Evolutionary conservation across 371 early-diverging fungal genomes (phyloP), one percentile per base, ranked within the genome.

Genomic region (Rozella allomycis): DNA sequence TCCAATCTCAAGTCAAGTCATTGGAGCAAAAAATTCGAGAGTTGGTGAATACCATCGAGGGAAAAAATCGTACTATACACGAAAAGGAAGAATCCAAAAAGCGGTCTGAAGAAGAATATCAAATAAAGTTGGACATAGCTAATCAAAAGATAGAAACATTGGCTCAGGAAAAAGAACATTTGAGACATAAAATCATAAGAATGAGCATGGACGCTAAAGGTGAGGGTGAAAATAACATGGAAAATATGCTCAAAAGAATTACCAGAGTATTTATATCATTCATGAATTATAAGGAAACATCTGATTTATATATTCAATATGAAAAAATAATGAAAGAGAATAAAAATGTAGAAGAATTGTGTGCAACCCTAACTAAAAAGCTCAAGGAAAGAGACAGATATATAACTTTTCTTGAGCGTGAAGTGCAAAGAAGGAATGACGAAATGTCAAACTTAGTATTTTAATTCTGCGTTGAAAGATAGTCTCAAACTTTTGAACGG

Each of bases 401-500:
- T 30, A 40, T 49, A 17, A 46, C 43, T 26, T 64, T 47, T 20
- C 36, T 64, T 21, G 65, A 64, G 30, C 50, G 43, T 27, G 62
- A 64, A 33, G 46, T 60, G 7, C 29, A 31, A 18, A 23, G 58
- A 20, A 33, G 65, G 16, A 56, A 48, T 11, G 50, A 52, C 13
- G 65, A 64, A 39, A 14, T 17, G 11, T 13, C 2, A 13, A 3
- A 18, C 10, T 34, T n/a, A 17, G n/a, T 17, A 23, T 21, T n/a
- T n/a, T 2, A 17, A 25, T 21, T 14, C n/a, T 39, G 10, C 13
- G 5, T 19, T 14, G 21, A 25, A 4, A n/a, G 3, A 17, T 31
- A 60, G 60, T 55, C 63, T 7, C 35, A 38, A n/a, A 63, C 65
- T 19, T 64, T 64, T 42, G 65, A 64, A 40, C 54, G 55, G 21